Evolutionary conservation across 2,329 filamentous ascomycete genomes (phyloP).

Genomic region (Neurospora sp.): DNA sequence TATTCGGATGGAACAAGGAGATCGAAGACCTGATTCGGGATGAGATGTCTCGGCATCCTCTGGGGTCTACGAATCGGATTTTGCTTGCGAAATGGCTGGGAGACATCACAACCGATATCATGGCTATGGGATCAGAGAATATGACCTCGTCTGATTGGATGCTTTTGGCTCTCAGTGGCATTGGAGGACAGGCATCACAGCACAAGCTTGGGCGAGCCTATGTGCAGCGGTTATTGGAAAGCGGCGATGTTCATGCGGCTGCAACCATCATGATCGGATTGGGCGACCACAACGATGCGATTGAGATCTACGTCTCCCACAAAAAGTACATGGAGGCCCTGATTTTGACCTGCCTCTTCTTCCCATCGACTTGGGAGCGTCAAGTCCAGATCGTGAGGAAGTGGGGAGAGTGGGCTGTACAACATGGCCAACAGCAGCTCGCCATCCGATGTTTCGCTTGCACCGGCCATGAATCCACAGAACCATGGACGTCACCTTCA

Average conservation of each 20-base stretch:
- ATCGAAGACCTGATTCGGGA: conserved; percentile 73
- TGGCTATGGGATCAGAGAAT: conserved; percentile 71
- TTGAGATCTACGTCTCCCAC: conserved; percentile 91
- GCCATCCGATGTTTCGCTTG: conserved; percentile 92
- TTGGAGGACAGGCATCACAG: conserved; percentile 67
- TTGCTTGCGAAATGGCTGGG: conserved; percentile 89
- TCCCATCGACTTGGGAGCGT: conserved; percentile 81
- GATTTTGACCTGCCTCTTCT: conserved; percentile 73
- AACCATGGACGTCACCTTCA: conserved; percentile 81
- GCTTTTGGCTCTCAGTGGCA: conserved; percentile 81
- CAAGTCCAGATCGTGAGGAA: conserved; percentile 81
- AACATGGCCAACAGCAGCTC: conserved; percentile 77
- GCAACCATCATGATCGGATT: conserved; percentile 88
- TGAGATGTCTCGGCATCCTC: conserved; percentile 66
- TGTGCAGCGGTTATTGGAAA: conserved; percentile 80
- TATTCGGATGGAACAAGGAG: conserved; percentile 91
- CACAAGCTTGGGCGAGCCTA: conserved; percentile 88
- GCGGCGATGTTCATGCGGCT: conserved; percentile 82
- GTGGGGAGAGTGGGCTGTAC: conserved; percentile 89
- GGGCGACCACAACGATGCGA: conserved; percentile 86
- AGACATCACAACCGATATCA: conserved; percentile 70
- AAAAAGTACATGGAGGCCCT: conserved; percentile 89
- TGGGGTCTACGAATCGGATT: conserved; percentile 67
- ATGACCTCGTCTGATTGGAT: conserved; percentile 97
- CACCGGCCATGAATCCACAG: conserved; percentile 72